A percentile compares a stretch with the other conserved stretches of the same genome.
phyloP scores from a whole-genome alignment of 176 grass and related monocot genomes.

The Alloteropsis semialata region DNA sequence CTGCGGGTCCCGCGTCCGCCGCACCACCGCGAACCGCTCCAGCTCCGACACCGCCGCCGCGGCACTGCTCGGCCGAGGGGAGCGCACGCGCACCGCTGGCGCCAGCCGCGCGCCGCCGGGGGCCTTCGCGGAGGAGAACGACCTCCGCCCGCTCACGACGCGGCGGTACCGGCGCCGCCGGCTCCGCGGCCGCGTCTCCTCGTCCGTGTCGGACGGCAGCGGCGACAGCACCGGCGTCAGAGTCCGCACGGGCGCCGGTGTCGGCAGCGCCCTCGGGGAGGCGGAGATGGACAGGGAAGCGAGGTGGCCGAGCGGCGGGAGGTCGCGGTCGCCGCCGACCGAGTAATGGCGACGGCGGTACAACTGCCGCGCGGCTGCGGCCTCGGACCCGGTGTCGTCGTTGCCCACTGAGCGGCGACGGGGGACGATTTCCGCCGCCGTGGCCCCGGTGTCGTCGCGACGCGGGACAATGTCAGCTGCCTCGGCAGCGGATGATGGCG shows the following conservation, averaged over 20 bases:
- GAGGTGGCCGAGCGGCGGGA: slow-evolving; percentile 37
- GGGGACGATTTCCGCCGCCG: slow-evolving; percentile 15
- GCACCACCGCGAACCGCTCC: slow-evolving; percentile 79
- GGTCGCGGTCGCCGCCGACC: slow-evolving; percentile 50
- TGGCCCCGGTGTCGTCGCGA: slow-evolving; percentile 11
- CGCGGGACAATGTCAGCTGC: not conserved
- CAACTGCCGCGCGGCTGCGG: slow-evolving; percentile 1
- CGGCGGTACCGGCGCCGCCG: slow-evolving; percentile 20
- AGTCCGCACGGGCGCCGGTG: not conserved
- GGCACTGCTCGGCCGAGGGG: slow-evolving; percentile 13
- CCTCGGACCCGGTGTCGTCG: slow-evolving; percentile 6
- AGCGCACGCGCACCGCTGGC: slow-evolving; percentile 32
- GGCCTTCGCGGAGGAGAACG: slow-evolving; percentile 46
- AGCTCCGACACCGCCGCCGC: slow-evolving; percentile 33
- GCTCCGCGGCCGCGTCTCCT: slow-evolving; percentile 14
- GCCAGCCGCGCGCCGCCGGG: slow-evolving; percentile 26
- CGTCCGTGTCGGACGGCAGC: slow-evolving; percentile 32
- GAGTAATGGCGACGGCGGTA: slow-evolving; percentile 49
- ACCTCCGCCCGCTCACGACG: slow-evolving; percentile 26
- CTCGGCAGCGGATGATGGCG: not conserved
- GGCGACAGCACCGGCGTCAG: not conserved
- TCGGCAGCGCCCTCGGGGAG: not conserved
- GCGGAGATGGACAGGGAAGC: slow-evolving; percentile 38
- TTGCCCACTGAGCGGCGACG: slow-evolving; percentile 53
- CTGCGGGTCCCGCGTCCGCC: slow-evolving; percentile 70